These are phyloP conservation scores for Fusarium temperatum DNA, from an alignment of 2,329 filamentous ascomycete genomes.

Conservation along the genomic window DNA sequence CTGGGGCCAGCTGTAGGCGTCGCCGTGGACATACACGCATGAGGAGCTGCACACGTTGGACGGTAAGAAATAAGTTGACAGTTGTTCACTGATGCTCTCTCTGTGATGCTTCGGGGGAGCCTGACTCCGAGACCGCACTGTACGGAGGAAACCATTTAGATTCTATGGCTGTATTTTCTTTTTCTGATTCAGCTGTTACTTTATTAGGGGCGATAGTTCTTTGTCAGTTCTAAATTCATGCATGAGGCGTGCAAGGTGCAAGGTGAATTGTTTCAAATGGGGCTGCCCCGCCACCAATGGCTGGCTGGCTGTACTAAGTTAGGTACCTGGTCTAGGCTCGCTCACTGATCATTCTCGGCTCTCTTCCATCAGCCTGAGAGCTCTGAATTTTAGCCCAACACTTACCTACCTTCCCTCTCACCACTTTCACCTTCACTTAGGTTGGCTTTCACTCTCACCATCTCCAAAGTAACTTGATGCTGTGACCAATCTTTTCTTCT, in stretches of 20 bases:
- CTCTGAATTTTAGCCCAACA: conserved; percentile 39
- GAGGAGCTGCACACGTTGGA: conserved; percentile 3
- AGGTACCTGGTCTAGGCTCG: conserved; percentile 12
- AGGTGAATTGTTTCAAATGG: conserved; percentile 27
- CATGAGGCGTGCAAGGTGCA: conserved; percentile 3
- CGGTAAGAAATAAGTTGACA: conserved; percentile 12
- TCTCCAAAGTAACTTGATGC: conserved; percentile 16
- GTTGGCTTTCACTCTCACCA: not conserved
- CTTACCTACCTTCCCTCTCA: conserved; percentile 27
- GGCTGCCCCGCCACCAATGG: conserved; percentile 23
- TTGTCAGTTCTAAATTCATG: conserved; percentile 5
- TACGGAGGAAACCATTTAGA: not conserved
- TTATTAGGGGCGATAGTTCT: not conserved
- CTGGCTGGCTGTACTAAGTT: not conserved
- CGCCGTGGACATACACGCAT: conserved; percentile 16
- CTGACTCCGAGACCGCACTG: not conserved
- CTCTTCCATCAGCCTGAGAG: conserved; percentile 30
- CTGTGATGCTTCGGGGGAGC: not conserved
- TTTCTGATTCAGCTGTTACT: not conserved
- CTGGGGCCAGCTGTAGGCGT: conserved; percentile 12
- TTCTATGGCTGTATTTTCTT: not conserved
- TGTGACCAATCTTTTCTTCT: conserved; percentile 17
- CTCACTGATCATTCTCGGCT: conserved; percentile 25
- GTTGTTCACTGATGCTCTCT: not conserved
- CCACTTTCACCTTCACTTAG: conserved; percentile 5